A percentile compares a stretch with the other conserved stretches of the same genome.
Conservation (phyloP, 352 stramenopile genomes). For the Pythium apleroticum region DNA sequence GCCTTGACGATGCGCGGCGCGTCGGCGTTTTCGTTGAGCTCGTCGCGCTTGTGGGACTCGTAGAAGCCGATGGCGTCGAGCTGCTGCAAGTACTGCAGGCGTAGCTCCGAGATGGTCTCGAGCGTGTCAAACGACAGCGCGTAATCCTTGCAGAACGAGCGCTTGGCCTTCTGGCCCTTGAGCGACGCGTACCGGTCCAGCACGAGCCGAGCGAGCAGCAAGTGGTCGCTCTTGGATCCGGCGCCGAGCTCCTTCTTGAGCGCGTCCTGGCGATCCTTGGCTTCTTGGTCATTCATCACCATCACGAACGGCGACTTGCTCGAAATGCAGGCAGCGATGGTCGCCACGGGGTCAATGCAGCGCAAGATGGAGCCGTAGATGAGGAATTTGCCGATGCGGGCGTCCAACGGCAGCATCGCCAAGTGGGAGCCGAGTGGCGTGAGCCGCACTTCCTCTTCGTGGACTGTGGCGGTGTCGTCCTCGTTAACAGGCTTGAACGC, state of each 20-base stretch:
- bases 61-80: slow-evolving; percentile 81
- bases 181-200: slow-evolving; percentile 67
- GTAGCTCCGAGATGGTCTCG: slow-evolving; percentile 91
- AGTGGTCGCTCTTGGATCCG: slow-evolving; percentile 76
- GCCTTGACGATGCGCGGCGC: slow-evolving; percentile 92
- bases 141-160: slow-evolving; percentile 65
- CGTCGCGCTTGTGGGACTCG: slow-evolving; percentile 35
- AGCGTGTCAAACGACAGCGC: slow-evolving; percentile 88
- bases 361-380: slow-evolving; percentile 87
- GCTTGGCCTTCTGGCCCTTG: slow-evolving; percentile 51
- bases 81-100: slow-evolving; percentile 84
- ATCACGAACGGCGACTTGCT: slow-evolving; percentile 80
- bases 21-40: slow-evolving; percentile 59
- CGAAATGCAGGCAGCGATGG: slow-evolving; percentile 80
- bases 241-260: slow-evolving; percentile 68
- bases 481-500: slow-evolving; percentile 61
- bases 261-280: slow-evolving; percentile 51
- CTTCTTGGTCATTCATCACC: slow-evolving; percentile 64
- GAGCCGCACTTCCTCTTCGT: slow-evolving; percentile 63
- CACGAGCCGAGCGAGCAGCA: slow-evolving; percentile 69
- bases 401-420: slow-evolving; percentile 81
- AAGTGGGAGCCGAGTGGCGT: slow-evolving; percentile 93
- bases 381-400: slow-evolving; percentile 86
- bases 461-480: not conserved
- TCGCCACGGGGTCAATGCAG: slow-evolving; percentile 79